Percentiles rank a stretch among this genome's conserved stretches.
phyloP scores from a whole-genome alignment of 768 basidiomycete species.

The Candolleomyces aberdarensis region DNA sequence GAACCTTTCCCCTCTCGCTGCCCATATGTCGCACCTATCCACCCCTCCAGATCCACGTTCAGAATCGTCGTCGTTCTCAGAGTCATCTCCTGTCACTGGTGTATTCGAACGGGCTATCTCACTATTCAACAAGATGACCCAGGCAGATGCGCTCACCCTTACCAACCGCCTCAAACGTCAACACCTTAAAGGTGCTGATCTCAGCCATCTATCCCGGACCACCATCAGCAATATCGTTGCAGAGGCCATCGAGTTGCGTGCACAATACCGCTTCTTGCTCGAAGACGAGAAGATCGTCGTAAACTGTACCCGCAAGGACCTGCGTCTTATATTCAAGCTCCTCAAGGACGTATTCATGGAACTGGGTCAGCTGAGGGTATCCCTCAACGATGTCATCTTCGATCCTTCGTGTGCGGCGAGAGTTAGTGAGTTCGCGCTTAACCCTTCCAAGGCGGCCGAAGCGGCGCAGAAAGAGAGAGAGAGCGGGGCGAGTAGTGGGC shows the following conservation, averaged over 20 bases:
- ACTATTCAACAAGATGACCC: conserved; percentile 53
- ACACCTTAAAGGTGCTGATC: conserved; percentile 79
- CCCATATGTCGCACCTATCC: conserved; percentile 34
- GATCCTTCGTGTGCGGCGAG: conserved; percentile 75
- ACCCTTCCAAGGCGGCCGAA: conserved; percentile 48
- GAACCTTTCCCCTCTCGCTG: conserved; percentile 24
- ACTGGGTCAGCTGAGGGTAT: conserved; percentile 74
- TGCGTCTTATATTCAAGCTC: conserved; percentile 77
- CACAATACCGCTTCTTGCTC: conserved; percentile 66
- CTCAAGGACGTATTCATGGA: conserved; percentile 83
- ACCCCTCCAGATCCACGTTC: conserved; percentile 60
- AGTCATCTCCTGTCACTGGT: conserved; percentile 52
- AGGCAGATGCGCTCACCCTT: conserved; percentile 84
- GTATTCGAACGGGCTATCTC: conserved; percentile 62
- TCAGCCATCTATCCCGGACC: conserved; percentile 79
- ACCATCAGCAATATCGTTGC: conserved; percentile 73
- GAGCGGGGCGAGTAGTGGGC: conserved; percentile 25
- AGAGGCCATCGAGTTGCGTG: conserved; percentile 68
- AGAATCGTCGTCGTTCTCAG: conserved; percentile 69
- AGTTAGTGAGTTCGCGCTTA: conserved; percentile 69
- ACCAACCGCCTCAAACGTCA: conserved; percentile 91
- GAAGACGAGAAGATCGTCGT: conserved; percentile 71
- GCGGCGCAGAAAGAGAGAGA: conserved; percentile 34
- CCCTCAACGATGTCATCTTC: conserved; percentile 86
- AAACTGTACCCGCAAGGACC: conserved; percentile 72